Percentiles rank a stretch among this genome's conserved stretches.
Evolutionary conservation across 2,329 filamentous ascomycete genomes (phyloP).

Genomic region (Fusarium pseudoanthophilum): DNA sequence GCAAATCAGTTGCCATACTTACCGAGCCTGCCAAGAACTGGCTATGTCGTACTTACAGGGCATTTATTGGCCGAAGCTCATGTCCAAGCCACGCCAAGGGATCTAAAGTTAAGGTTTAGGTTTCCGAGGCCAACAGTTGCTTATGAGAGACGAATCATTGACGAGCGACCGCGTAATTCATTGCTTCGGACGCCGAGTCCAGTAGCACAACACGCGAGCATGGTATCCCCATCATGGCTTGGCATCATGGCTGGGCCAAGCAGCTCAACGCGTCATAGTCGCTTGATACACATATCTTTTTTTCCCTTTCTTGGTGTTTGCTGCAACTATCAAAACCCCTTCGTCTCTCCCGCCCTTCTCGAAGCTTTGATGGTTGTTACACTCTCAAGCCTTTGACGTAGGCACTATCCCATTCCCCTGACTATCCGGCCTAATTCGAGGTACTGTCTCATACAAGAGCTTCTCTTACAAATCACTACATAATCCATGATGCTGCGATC

Average conservation of each 20-base stretch:
- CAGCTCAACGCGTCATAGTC: slow-evolving; percentile 22
- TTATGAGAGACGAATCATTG: slow-evolving; percentile 9
- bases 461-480: background rate
- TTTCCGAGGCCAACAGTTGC: slow-evolving; percentile 4
- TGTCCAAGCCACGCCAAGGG: slow-evolving; percentile 5
- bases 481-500: slow-evolving; percentile 11
- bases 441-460: background rate
- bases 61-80: background rate
- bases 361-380: background rate
- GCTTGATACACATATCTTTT: background rate
- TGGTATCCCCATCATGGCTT: background rate
- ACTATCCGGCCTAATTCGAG: background rate
- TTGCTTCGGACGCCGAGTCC: slow-evolving; percentile 17
- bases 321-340: background rate
- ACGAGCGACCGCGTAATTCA: slow-evolving; percentile 15
- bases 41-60: background rate
- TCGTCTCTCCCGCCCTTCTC: background rate
- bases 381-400: background rate
- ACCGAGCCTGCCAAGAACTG: slow-evolving; percentile 12
- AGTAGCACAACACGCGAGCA: background rate
- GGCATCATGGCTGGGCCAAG: slow-evolving; percentile 14
- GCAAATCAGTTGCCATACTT: slow-evolving; percentile 1
- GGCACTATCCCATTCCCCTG: background rate
- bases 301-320: background rate
- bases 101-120: slow-evolving; percentile 24